Evolutionary conservation across 164 flowering plant species (phyloP), one percentile per base, ranked within the genome.

Genomic region (Kingdonia uniflora): DNA sequence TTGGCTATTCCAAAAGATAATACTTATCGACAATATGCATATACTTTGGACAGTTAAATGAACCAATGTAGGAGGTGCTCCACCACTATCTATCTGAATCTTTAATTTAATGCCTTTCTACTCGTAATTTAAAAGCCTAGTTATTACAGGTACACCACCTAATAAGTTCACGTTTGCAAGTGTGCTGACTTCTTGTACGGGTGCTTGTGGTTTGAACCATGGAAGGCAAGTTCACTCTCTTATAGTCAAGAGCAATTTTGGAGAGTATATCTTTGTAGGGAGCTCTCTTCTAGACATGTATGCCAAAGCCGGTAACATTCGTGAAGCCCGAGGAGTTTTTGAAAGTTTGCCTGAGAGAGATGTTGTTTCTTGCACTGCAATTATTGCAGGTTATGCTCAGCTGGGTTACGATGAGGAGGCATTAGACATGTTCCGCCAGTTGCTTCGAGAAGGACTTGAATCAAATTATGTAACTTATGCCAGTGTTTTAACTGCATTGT

Each of bases 211-310:
- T 13, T 41, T 57, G 16, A 39, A 52, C 37, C 55, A 52, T 20
- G 73, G 73, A 23, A 39, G 54, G 41, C 73, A 65, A 57, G 56
- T 69, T 29, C 69, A 65, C 48, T 65, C 63, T 54, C 60, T 69
- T 25, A 24, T 54, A 29, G 35, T 65, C 39, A 69, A 69, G 48
- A 43, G 40, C 39, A 57, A 47, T 49, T 65, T 37, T 26, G 63
- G 57, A 50, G 47, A 55, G 6, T 65, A 65, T 54, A 41, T 61
- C 42, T 61, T 54, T 60, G 72, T 69, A 16, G 68, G 72, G 17
- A 69, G 72, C 17, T 61, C 72, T 1, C 69, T 69, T 61, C 66
- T 69, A 5, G 72, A 69, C 47, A 65, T 69, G 72, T 69, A 69
- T 29, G 68, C 72, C 16, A 69, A 69, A 55, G 52, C 63, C 14